These are phyloP conservation scores for Tuber umbilicatum DNA, from an alignment of 495 filamentous ascomycete species.

Conservation along the genomic window DNA sequence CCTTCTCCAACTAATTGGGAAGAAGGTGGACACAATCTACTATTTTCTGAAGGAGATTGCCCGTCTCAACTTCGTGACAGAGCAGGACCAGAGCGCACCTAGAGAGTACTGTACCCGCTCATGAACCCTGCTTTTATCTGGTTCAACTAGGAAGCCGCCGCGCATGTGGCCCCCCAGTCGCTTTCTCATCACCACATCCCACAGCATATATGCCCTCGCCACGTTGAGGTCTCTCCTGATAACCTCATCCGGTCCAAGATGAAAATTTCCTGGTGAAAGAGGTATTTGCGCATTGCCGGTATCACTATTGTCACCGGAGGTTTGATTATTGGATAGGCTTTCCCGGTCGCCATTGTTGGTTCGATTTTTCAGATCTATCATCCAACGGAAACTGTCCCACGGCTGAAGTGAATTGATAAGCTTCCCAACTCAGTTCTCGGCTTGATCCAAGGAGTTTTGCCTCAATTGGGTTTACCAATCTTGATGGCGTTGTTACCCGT, in stretches of 20 bases:
- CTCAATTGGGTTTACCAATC: constrained; percentile 67
- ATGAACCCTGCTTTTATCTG: constrained; percentile 99
- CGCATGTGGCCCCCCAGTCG: too few species aligned
- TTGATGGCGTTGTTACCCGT: constrained; percentile 75
- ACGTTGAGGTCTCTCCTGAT: too few species aligned
- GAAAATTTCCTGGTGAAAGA: constrained; percentile 91
- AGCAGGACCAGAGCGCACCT: constrained; percentile 76
- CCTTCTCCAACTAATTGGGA: constrained; percentile 49
- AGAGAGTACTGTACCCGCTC: constrained; percentile 82
- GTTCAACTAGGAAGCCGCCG: constrained; percentile 96
- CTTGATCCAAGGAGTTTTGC: constrained; percentile 78
- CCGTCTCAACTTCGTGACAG: constrained; percentile 71
- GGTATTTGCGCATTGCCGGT: constrained; percentile 64
- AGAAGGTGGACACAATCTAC: constrained; percentile 66
- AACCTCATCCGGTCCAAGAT: constrained; percentile 98
- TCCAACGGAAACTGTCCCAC: constrained; percentile 57
- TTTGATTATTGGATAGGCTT: constrained; percentile 83
- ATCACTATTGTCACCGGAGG: constrained; percentile 61
- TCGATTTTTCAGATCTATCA: constrained; percentile 66
- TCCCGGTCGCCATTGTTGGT: constrained; percentile 84
- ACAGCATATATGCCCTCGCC: constrained; percentile 94
- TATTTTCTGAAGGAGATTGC: too few species aligned
- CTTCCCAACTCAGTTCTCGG: constrained; percentile 58
- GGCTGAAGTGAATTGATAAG: constrained; percentile 65
- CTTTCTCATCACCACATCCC: constrained; percentile 89